Base-by-base conservation (phyloP, 1,284 basidiomycete genomes). In the Coniophora puteana region DNA sequence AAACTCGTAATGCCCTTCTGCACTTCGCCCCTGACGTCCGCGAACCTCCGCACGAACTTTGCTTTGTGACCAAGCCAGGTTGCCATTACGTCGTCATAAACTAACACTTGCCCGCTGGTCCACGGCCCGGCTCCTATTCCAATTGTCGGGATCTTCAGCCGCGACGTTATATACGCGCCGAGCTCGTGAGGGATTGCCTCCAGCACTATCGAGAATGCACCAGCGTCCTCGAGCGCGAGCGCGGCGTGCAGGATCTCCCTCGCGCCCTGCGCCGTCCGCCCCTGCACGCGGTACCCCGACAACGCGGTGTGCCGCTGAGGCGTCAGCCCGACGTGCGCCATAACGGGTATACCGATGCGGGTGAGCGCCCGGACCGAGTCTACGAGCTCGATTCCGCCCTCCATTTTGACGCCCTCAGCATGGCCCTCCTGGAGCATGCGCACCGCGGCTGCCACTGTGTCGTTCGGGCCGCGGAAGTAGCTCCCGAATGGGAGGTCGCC, bases 401-500 rank as follows among this genome's bases (percentile, higher is more conserved):
- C 96, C 40, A 99, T 72, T 68, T 99, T 99, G 55, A 99, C 78
- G 7, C 74, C 93, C 51, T 98, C 93, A 22, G 84, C 81, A 24
- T 80, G 74, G 14, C 87, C 91, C 54, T 97, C 86, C 50, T 85
- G 83, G 16, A 98, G 67, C 46, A 99, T 66, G 30, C 80, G 71
- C 4, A 96, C 77, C 1, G 90, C 93, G 37, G 83, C 84, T 28
- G 68, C 63, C 10, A 93, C 72, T 11, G 90, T 85, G 8, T 84
- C 75, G 21, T 80, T 74, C 3, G 78, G 50, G 3, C 80, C 79
- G 1, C 75, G 61, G 45, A 88, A 78, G 56, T 89, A 96, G 4
- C 87, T 80, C 8, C 96, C 96, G 57, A 97, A 98, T 0, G 96
- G 95, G 81, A 99, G 85, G 67, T 99, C 95, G 24, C 83, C 94